Base-by-base conservation (phyloP, 495 filamentous ascomycete species). In the Recurvomyces mirabilis region DNA sequence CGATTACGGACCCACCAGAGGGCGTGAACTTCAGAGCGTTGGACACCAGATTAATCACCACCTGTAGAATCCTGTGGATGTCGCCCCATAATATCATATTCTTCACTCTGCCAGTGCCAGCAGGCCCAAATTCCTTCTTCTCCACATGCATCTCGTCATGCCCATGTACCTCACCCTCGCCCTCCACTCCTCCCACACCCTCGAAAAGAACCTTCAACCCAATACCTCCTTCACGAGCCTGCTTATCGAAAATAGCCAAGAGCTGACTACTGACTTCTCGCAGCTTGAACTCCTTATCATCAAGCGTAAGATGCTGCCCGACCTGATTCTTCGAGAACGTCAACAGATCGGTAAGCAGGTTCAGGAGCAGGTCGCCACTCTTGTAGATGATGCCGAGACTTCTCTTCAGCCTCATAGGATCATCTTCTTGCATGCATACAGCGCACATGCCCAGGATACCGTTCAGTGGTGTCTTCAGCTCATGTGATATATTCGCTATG, bases 241-340 rank as follows among this genome's bases (percentile, higher is more conserved):
- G 86, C 58, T 88, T 87, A 42, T 83, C 83, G 53, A 95, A 95
- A 37, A 94, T 88, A 10, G 83, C 81, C 15, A 77, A 55, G 18
- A 94, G 68, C 55, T 94, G 88, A 12, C 81, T 75, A 41, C 75
- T 74, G 44, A 94, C 74, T 47, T 94, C 87, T 9, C 75, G 74
- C 15, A 95, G 55, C 26, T 77, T 72, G 52, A 95, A 95, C 54
- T 89, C 87, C 45, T 75, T 84, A 56, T 93, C 83, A 41, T 94
- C 87, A 3, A 93, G 62, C 25, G 66, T 77, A 20, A 93, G 65
- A 42, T 87, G 77, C 49, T 77, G 74, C 0, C 88, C 87, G 41
- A 93, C 84, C 64, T 93, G 85, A 60, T 94, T 94, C 61, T 89
- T 91, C 46, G 81, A 88, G 65, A 94, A 94, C 4, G 82, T 93